These are phyloP conservation scores for Verbena officinalis DNA, from an alignment of 257 asterid genomes.

Conservation along the genomic window DNA sequence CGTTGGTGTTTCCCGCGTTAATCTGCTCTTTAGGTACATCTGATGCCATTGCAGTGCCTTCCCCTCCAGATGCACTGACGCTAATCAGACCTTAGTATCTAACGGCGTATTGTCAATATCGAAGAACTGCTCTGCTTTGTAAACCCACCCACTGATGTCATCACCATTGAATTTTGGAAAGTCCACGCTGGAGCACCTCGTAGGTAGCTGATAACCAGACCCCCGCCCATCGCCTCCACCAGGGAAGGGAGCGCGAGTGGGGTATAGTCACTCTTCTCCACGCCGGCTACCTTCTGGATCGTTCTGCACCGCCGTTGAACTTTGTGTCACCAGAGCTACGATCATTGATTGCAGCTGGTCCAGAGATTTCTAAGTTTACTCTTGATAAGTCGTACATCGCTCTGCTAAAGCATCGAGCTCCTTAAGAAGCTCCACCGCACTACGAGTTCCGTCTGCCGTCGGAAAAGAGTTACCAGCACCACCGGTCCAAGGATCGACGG, in stretches of 20 bases:
- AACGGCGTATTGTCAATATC: neutral
- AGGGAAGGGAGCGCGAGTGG: neutral
- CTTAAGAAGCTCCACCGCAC: neutral
- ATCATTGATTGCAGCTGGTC: too few relatives aligned
- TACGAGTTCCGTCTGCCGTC: neutral
- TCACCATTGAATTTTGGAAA: neutral
- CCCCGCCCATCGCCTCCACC: neutral
- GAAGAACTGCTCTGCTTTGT: neutral
- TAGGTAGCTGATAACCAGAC: neutral
- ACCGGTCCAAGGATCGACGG: neutral
- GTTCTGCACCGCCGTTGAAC: too few relatives aligned
- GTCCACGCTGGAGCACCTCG: neutral
- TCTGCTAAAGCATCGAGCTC: neutral
- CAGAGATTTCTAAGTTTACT: too few relatives aligned
- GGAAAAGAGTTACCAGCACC: neutral
- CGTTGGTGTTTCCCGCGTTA: neutral
- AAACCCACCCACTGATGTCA: neutral
- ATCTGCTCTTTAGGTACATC: neutral
- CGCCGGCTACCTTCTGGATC: neutral
- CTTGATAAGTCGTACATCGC: neutral
- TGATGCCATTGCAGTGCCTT: neutral
- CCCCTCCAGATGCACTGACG: neutral
- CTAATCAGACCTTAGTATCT: neutral
- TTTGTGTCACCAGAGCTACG: too few relatives aligned
- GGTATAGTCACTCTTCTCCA: too few relatives aligned